Percentiles rank a stretch among this genome's conserved stretches.
Conservation (phyloP, 495 filamentous ascomycete species). For the Apodospora peruviana region DNA sequence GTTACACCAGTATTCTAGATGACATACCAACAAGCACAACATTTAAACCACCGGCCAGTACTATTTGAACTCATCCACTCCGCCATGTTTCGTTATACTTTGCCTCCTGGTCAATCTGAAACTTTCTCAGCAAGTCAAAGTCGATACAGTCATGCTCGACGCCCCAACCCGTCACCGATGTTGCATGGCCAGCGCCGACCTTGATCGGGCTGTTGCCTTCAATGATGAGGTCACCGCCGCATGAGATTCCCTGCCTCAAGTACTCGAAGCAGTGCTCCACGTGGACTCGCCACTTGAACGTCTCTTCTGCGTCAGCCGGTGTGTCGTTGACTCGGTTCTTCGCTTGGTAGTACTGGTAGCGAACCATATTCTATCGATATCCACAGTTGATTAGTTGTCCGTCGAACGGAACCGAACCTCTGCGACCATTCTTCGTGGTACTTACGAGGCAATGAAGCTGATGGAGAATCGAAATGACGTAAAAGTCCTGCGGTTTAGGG, state of each 20-base stretch:
- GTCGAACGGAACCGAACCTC: too few species aligned
- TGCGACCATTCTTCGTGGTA: too few species aligned
- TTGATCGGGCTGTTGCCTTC: constrained; percentile 2
- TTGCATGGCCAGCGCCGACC: constrained; percentile 3
- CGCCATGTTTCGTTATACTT: constrained; percentile 3
- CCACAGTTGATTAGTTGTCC: too few species aligned
- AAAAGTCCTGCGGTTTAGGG: constrained; percentile 2
- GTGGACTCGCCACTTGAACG: constrained; percentile 1
- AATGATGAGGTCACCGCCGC: background rate
- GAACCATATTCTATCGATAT: background rate
- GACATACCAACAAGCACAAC: too few species aligned
- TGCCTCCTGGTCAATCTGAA: constrained; percentile 13
- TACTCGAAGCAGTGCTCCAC: constrained; percentile 6
- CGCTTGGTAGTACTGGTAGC: constrained; percentile 1
- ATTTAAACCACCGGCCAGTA: too few species aligned
- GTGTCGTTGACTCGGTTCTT: background rate
- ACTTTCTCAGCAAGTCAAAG: constrained; percentile 3
- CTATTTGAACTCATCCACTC: too few species aligned
- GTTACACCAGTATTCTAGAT: too few species aligned
- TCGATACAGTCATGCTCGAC: constrained; percentile 9
- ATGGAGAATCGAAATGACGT: background rate
- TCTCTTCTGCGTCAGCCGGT: background rate
- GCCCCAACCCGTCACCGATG: constrained; percentile 2
- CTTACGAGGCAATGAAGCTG: constrained; percentile 2
- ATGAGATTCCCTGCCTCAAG: constrained; percentile 1